A percentile compares a stretch with the other conserved stretches of the same genome.
Conservation (phyloP, 1,139 yeast species). For the Blastobotrys elegans region DNA sequence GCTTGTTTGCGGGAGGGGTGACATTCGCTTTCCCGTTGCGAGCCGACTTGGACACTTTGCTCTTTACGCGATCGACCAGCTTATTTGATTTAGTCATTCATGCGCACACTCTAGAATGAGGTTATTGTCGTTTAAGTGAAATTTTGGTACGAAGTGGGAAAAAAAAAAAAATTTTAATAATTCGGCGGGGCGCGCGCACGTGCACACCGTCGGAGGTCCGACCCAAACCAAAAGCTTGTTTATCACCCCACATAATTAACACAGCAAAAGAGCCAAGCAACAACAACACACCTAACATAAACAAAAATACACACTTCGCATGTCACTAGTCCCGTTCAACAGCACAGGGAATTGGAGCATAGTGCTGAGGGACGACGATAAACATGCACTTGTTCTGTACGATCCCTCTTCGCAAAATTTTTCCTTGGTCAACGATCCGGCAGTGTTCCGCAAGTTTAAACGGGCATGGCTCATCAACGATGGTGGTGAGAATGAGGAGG, state of each 20-base stretch:
- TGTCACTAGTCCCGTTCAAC: conserved; percentile 32
- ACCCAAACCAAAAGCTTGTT: too few relatives aligned
- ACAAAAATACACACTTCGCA: conserved; percentile 14
- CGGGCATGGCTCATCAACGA: neutral
- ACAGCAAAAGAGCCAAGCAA: too few relatives aligned
- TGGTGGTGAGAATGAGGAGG: conserved; percentile 12
- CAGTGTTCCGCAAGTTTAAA: neutral
- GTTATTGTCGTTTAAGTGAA: too few relatives aligned
- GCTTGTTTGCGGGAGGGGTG: conserved; percentile 11
- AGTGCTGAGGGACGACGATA: conserved; percentile 32
- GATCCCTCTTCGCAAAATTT: conserved; percentile 29
- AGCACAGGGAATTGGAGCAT: conserved; percentile 28
- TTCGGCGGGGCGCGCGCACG: too few relatives aligned
- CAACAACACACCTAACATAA: too few relatives aligned
- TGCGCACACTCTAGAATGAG: too few relatives aligned
- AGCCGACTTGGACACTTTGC: neutral
- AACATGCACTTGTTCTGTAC: conserved; percentile 32
- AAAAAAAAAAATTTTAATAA: too few relatives aligned
- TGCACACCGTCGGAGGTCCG: too few relatives aligned
- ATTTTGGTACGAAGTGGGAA: too few relatives aligned
- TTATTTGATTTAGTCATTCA: too few relatives aligned
- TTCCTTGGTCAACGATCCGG: conserved; percentile 29
- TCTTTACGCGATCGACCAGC: too few relatives aligned
- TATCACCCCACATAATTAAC: too few relatives aligned
- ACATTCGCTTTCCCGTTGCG: conserved; percentile 5